These are phyloP conservation scores for Pseudohalonectria lignicola DNA, from an alignment of 2,329 filamentous ascomycete genomes.

Conservation along the genomic window DNA sequence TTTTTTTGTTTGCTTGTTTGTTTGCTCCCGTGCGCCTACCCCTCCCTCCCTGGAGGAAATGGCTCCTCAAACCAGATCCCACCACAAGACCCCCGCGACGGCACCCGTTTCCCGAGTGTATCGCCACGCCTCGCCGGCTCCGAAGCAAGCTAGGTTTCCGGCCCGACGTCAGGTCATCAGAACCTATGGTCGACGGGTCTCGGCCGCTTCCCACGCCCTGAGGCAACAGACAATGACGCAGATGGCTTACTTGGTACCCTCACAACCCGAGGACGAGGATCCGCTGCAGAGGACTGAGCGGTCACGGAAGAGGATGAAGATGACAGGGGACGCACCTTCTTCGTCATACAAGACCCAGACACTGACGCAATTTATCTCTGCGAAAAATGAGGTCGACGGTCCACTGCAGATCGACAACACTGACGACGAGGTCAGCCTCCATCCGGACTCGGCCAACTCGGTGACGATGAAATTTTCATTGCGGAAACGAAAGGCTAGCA, in stretches of 20 bases:
- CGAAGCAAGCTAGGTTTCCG: slow-evolving; percentile 19
- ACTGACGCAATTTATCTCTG: slow-evolving; percentile 18
- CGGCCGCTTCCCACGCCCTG: slow-evolving; percentile 7
- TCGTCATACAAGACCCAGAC: slow-evolving; percentile 22
- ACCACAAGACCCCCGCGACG: slow-evolving; percentile 2
- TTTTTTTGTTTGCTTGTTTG: background rate
- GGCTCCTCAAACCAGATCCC: slow-evolving; percentile 10
- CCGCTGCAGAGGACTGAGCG: slow-evolving; percentile 4
- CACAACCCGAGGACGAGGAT: slow-evolving; percentile 5
- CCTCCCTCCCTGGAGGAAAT: slow-evolving; percentile 4
- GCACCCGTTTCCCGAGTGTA: slow-evolving; percentile 10
- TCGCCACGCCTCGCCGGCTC: slow-evolving; percentile 11
- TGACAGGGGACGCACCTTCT: slow-evolving; percentile 13
- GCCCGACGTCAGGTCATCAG: slow-evolving; percentile 12
- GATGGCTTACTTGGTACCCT: slow-evolving; percentile 13
- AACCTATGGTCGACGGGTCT: slow-evolving; percentile 14
- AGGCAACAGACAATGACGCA: slow-evolving; percentile 23
- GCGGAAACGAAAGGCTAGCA: slow-evolving; percentile 3
- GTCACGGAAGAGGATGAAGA: slow-evolving; percentile 15
- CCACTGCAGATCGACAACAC: slow-evolving; percentile 8
- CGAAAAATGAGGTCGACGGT: slow-evolving; percentile 6
- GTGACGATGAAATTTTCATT: background rate
- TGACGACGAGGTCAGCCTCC: slow-evolving; percentile 10
- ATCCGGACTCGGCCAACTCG: background rate
- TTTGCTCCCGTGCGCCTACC: no score